Percentiles rank a stretch among this genome's conserved stretches.
Evolutionary conservation across 768 basidiomycete genomes (phyloP).

Genomic region (Russula dissimulans): DNA sequence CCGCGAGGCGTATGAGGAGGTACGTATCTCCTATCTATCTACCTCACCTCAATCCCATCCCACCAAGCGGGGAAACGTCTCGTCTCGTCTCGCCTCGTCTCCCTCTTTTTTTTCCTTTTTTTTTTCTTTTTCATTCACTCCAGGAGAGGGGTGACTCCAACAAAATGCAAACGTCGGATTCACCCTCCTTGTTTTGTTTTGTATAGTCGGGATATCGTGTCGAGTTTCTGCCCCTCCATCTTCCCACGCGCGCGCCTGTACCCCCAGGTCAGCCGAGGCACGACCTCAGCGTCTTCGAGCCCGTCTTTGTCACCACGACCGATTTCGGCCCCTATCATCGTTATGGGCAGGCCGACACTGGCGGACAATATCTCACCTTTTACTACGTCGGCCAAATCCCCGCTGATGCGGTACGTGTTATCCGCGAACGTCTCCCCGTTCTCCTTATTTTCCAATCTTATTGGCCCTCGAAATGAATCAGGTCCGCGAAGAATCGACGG

Average conservation of each 20-base stretch:
- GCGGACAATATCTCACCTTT: conserved; percentile 44
- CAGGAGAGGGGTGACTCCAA: not conserved
- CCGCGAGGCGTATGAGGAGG: conserved; percentile 63
- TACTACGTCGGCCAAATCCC: conserved; percentile 50
- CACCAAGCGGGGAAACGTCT: too few species aligned
- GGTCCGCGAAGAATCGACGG: conserved; percentile 41
- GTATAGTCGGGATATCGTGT: conserved; percentile 43
- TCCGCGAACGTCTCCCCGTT: too few species aligned
- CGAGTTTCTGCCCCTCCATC: conserved; percentile 38
- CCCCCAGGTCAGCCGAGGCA: conserved; percentile 17
- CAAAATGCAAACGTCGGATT: not conserved
- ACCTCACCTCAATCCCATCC: too few species aligned
- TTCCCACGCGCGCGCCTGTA: conserved; percentile 34
- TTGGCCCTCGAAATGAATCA: conserved; percentile 18
- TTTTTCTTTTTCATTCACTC: not conserved
- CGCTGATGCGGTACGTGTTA: conserved; percentile 39
- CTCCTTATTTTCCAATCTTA: too few species aligned
- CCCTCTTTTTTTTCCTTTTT: not conserved
- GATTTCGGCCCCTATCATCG: conserved; percentile 24
- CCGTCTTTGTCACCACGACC: conserved; percentile 33
- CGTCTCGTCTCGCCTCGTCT: too few species aligned
- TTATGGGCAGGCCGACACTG: conserved; percentile 9
- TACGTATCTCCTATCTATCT: conserved; percentile 17
- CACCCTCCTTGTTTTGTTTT: not conserved
- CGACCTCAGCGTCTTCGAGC: conserved; percentile 31